Percentiles rank a stretch among this genome's conserved stretches.
phyloP scores from a whole-genome alignment of 2,329 filamentous ascomycete genomes.

The Sclerotinia spermophila region DNA sequence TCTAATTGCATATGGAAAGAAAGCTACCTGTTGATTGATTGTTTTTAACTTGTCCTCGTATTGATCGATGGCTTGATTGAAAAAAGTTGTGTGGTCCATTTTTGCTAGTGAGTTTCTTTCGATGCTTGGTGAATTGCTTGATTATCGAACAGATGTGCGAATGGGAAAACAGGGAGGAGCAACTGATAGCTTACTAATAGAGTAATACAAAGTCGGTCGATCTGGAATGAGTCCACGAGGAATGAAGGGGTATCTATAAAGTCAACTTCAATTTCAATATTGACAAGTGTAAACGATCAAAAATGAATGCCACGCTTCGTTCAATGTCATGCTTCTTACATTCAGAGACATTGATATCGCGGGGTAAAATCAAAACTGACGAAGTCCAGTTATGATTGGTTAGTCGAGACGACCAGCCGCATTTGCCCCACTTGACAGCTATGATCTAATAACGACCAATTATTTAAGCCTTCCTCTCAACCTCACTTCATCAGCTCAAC shows the following conservation, averaged over 20 bases:
- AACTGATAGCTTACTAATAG: not conserved
- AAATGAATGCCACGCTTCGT: not conserved
- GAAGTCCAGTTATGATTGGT: not conserved
- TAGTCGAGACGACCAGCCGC: constrained; percentile 4
- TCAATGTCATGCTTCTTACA: not conserved
- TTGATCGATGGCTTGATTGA: constrained; percentile 9
- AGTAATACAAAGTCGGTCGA: not conserved
- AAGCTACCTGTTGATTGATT: constrained; percentile 19
- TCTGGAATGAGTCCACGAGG: not conserved
- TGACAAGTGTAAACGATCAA: not conserved
- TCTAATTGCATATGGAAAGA: not conserved
- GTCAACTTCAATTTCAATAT: not conserved
- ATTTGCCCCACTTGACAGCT: not conserved
- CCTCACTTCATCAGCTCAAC: constrained; percentile 1
- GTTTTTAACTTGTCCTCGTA: constrained; percentile 16
- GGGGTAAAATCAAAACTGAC: not conserved
- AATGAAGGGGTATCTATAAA: not conserved
- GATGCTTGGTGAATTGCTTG: not conserved
- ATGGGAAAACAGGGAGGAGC: not conserved
- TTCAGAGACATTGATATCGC: not conserved
- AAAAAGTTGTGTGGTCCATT: not conserved
- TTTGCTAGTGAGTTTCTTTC: not conserved
- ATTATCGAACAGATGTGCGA: not conserved
- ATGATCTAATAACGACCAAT: not conserved
- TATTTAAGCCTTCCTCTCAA: not conserved